phyloP scores from a whole-genome alignment of 2,329 filamentous ascomycete species.

The Talaromyces atroroseus region DNA sequence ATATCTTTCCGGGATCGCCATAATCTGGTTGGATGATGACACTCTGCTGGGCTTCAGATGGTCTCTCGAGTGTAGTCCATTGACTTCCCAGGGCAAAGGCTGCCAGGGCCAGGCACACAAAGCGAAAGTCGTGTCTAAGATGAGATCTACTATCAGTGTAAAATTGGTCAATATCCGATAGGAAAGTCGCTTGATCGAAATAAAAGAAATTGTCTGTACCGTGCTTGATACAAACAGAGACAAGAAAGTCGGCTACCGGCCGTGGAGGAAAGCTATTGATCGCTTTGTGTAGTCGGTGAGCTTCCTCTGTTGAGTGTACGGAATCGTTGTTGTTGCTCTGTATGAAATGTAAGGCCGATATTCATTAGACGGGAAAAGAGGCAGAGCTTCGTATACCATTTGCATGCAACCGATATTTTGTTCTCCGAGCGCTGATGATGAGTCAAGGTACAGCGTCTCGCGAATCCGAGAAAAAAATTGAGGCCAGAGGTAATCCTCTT shows the following conservation, averaged over 20 bases:
- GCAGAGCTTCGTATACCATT: neutral
- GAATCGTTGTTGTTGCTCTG: neutral
- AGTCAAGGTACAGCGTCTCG: conserved; percentile 8
- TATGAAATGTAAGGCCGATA: neutral
- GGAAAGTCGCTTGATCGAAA: neutral
- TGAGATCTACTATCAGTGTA: neutral
- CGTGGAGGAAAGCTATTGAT: neutral
- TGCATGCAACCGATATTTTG: conserved; percentile 16
- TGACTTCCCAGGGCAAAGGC: neutral
- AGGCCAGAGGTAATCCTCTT: conserved; percentile 1
- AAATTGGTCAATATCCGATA: neutral
- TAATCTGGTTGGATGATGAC: conserved; percentile 5
- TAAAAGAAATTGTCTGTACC: neutral
- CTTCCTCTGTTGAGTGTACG: neutral
- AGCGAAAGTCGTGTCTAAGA: conserved; percentile 22
- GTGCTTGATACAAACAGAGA: neutral
- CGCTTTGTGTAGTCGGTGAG: neutral
- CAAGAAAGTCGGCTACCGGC: neutral
- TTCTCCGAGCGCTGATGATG: conserved; percentile 28
- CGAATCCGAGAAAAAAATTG: conserved; percentile 5
- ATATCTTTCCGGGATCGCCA: conserved; percentile 26
- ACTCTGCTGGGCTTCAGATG: conserved; percentile 15
- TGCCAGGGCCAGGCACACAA: conserved; percentile 16
- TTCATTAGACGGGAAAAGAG: neutral
- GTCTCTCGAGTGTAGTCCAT: neutral